A percentile compares a stretch with the other conserved stretches of the same genome.
Evolutionary conservation across 2,329 filamentous ascomycete genomes (phyloP).

Genomic region (Laburnicola sp.): DNA sequence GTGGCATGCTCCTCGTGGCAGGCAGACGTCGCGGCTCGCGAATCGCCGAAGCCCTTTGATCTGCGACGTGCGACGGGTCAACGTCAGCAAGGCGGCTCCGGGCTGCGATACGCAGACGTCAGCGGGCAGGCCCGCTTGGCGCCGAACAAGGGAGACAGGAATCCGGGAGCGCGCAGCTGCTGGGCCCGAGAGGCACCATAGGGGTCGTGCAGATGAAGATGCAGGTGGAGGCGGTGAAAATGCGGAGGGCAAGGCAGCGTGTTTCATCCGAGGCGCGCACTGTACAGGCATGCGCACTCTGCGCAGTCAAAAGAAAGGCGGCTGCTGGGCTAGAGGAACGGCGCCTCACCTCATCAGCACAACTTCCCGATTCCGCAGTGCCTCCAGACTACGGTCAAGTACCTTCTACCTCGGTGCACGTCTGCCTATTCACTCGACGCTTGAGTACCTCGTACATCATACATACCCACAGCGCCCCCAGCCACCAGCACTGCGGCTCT

Average conservation of each 20-base stretch:
- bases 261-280: constrained; percentile 12
- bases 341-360: constrained; percentile 2
- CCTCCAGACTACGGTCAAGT: too few relatives aligned
- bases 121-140: constrained; percentile 15
- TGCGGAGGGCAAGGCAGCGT: constrained; percentile 13
- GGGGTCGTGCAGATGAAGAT: constrained; percentile 20
- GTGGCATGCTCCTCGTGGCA: too few relatives aligned
- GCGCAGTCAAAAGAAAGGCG: constrained; percentile 7
- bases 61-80: neutral
- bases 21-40: too few relatives aligned
- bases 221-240: constrained; percentile 23
- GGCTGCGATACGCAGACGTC: too few relatives aligned
- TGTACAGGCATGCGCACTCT: constrained; percentile 1
- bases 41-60: constrained; percentile 3
- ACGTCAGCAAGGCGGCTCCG: constrained; percentile 4
- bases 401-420: too few relatives aligned
- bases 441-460: too few relatives aligned
- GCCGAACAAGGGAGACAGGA: constrained; percentile 10
- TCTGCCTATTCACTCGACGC: too few relatives aligned
- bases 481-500: constrained; percentile 4
- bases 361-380: constrained; percentile 1
- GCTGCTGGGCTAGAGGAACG: neutral
- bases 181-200: too few relatives aligned
- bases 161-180: constrained; percentile 13
- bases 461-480: neutral